Percentiles rank a stretch among this genome's conserved stretches.
These are phyloP conservation scores for Rhododendron ferrugineum DNA, from an alignment of 148 eudicot genomes.

Conservation along the genomic window DNA sequence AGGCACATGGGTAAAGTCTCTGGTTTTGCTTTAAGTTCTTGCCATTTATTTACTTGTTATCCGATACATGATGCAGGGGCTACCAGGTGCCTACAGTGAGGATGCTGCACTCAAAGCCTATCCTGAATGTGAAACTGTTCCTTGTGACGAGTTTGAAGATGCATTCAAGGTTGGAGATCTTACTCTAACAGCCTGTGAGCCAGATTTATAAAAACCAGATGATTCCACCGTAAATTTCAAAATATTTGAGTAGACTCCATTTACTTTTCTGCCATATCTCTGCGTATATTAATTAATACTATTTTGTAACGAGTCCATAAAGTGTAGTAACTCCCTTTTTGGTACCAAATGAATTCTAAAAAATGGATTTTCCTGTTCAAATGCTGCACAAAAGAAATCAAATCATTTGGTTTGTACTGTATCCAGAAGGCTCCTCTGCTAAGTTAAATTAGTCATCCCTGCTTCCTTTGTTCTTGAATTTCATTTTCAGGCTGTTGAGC, in stretches of 20 bases:
- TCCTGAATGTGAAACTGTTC: constrained; percentile 54
- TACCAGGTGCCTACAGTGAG: constrained; percentile 61
- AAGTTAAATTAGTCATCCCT: neutral
- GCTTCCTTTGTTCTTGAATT: neutral
- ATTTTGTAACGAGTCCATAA: neutral
- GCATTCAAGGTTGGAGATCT: constrained; percentile 45
- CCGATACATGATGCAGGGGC: constrained; percentile 30
- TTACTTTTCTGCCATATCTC: neutral
- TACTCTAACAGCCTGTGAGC: neutral
- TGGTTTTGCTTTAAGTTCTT: neutral
- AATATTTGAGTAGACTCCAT: neutral
- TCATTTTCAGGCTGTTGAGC: constrained; percentile 39
- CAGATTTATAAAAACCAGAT: neutral
- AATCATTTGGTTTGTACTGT: neutral
- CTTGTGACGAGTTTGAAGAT: constrained; percentile 56
- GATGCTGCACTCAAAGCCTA: constrained; percentile 60
- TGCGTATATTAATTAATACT: neutral
- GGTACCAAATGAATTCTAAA: neutral
- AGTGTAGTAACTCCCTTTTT: neutral
- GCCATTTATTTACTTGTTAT: neutral
- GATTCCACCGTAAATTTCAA: neutral
- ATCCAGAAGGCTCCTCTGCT: neutral
- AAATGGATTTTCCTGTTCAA: neutral
- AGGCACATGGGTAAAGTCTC: neutral
- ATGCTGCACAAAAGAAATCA: neutral